Evolutionary conservation across 129 eudicot genomes (phyloP).

Genomic region (Saussurea involucrata): DNA sequence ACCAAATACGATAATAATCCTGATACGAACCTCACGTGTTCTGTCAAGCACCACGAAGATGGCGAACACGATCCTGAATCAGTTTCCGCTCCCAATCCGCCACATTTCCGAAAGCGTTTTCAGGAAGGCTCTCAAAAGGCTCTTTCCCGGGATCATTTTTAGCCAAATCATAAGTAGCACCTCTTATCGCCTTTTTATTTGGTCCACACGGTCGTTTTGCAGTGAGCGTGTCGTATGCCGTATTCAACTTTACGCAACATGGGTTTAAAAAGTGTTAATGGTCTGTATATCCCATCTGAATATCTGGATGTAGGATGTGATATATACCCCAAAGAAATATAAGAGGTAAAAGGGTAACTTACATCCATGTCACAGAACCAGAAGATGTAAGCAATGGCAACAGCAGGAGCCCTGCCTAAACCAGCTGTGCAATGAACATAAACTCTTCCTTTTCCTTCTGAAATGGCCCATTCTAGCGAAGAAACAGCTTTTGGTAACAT

Average conservation of each 20-base stretch:
- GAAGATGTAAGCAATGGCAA: conserved; percentile 88
- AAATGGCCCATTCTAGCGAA: conserved; percentile 81
- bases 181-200: conserved; percentile 77
- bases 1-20: not conserved
- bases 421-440: conserved; percentile 98
- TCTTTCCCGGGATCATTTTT: conserved; percentile 72
- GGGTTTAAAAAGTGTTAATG: not conserved
- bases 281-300: not conserved
- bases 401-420: conserved; percentile 96
- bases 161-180: conserved; percentile 87
- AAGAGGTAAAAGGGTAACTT: conserved; percentile 29
- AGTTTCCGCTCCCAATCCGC: conserved; percentile 92
- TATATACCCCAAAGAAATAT: not conserved
- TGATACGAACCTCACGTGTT: not conserved
- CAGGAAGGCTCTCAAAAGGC: conserved; percentile 76
- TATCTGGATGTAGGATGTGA: not conserved
- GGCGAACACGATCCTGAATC: conserved; percentile 76
- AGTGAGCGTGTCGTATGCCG: conserved; percentile 59
- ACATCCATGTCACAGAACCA: conserved; percentile 88
- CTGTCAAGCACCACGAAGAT: conserved; percentile 66
- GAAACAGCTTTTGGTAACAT: conserved; percentile 90
- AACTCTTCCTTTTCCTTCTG: conserved; percentile 76
- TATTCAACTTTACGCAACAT: conserved; percentile 50
- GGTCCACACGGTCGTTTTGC: conserved; percentile 92
- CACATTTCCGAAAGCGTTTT: conserved; percentile 68